phyloP scores from a whole-genome alignment of 768 basidiomycete species.

The Suillus lakei region DNA sequence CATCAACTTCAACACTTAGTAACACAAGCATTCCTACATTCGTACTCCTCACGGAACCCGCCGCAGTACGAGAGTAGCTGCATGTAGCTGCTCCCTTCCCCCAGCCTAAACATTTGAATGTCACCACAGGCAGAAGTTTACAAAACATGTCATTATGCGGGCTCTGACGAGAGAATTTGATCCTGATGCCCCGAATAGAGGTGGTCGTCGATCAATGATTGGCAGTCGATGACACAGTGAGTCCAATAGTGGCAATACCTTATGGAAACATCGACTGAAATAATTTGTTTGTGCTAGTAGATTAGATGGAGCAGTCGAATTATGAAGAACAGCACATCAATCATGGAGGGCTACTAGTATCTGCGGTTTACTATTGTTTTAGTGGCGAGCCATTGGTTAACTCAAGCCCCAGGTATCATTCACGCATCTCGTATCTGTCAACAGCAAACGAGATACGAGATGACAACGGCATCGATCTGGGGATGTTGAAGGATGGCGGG shows the following conservation, averaged over 20 bases:
- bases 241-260: slow-evolving; percentile 29
- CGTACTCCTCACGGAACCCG: slow-evolving; percentile 71
- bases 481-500: slow-evolving; percentile 62
- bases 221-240: slow-evolving; percentile 79
- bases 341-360: slow-evolving; percentile 93
- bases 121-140: slow-evolving; percentile 89
- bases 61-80: slow-evolving; percentile 85
- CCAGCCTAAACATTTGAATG: too few species aligned
- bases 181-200: slow-evolving; percentile 74
- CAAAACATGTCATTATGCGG: slow-evolving; percentile 75
- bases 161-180: slow-evolving; percentile 71
- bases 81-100: slow-evolving; percentile 82
- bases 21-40: slow-evolving; percentile 67
- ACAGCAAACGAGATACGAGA: slow-evolving; percentile 54
- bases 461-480: slow-evolving; percentile 51
- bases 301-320: slow-evolving; percentile 79
- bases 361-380: slow-evolving; percentile 78
- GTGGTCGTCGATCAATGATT: slow-evolving; percentile 50
- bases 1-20: slow-evolving; percentile 80
- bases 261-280: neutral
- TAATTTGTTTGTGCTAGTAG: slow-evolving; percentile 82
- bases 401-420: slow-evolving; percentile 23
- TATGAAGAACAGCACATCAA: slow-evolving; percentile 84
- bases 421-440: slow-evolving; percentile 38
- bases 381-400: slow-evolving; percentile 72